phyloP scores from a whole-genome alignment of 768 basidiomycete species.

The Rhodotorula paludigena region DNA sequence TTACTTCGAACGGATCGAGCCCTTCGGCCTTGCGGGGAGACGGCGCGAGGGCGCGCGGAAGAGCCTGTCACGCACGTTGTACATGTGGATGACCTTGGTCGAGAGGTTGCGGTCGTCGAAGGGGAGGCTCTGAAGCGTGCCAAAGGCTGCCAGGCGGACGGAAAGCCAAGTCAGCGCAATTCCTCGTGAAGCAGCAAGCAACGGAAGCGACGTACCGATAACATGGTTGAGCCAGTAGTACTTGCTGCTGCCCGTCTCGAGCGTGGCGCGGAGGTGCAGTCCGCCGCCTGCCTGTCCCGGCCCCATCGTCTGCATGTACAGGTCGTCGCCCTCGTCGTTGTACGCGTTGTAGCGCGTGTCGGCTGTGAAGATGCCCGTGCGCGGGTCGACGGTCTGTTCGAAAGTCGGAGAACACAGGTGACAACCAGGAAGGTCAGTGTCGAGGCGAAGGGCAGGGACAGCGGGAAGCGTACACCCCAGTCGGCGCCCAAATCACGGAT shows the following conservation, averaged over 20 bases:
- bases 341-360: constrained; percentile 23
- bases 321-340: constrained; percentile 10
- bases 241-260: constrained; percentile 10
- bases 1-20: not conserved
- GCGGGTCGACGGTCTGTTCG: constrained; percentile 11
- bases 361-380: constrained; percentile 25
- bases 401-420: not conserved
- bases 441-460: not conserved
- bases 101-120: constrained; percentile 2
- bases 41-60: not conserved
- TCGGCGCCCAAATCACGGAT: not conserved
- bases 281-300: not conserved
- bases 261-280: constrained; percentile 9
- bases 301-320: constrained; percentile 16
- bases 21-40: not conserved
- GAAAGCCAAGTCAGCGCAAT: no score
- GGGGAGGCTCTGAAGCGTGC: constrained; percentile 8
- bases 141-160: not conserved
- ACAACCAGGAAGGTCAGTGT: not conserved
- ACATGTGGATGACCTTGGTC: constrained; percentile 6
- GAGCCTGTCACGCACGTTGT: no score
- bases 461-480: not conserved
- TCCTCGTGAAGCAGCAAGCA: no score
- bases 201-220: not conserved
- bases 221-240: constrained; percentile 22